Conservation (phyloP, 495 filamentous ascomycete species). For the Aspergillus leporis region DNA sequence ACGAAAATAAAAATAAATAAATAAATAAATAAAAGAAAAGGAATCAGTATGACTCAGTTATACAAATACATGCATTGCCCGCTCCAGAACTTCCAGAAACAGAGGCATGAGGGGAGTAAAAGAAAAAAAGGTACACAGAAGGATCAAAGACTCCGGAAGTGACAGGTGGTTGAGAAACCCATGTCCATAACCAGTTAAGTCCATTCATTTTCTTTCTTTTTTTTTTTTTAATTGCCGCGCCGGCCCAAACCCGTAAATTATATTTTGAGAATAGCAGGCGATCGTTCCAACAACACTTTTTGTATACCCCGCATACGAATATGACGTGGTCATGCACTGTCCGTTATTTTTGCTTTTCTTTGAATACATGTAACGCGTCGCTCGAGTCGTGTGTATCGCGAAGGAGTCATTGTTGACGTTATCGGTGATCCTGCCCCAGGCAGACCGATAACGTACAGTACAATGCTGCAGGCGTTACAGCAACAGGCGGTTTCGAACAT, state of each 20-base stretch:
- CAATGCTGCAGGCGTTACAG: slow-evolving; percentile 1
- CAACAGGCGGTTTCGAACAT: slow-evolving; percentile 14
- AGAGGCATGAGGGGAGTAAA: slow-evolving; percentile 23
- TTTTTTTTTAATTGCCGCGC: slow-evolving; percentile 13
- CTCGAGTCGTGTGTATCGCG: background rate
- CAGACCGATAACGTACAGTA: slow-evolving; percentile 9
- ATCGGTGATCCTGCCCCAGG: slow-evolving; percentile 13
- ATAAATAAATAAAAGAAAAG: slow-evolving; percentile 28
- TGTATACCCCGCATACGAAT: background rate
- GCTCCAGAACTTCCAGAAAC: slow-evolving; percentile 33
- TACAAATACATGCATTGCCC: slow-evolving; percentile 49
- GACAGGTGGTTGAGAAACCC: slow-evolving; percentile 12
- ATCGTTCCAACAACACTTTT: slow-evolving; percentile 1
- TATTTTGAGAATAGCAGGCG: slow-evolving; percentile 5
- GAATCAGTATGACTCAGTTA: slow-evolving; percentile 31
- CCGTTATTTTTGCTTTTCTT: background rate
- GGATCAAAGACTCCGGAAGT: slow-evolving; percentile 18
- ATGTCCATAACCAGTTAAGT: slow-evolving; percentile 15
- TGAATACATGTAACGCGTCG: background rate
- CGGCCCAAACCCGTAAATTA: slow-evolving; percentile 11
- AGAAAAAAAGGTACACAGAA: slow-evolving; percentile 18
- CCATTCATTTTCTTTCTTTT: slow-evolving; percentile 3
- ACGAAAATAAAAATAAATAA: too few species aligned
- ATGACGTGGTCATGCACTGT: background rate
- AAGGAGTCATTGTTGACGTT: background rate